phyloP scores from a whole-genome alignment of 2,329 filamentous ascomycete genomes.

The Aspergillus transmontanensis region DNA sequence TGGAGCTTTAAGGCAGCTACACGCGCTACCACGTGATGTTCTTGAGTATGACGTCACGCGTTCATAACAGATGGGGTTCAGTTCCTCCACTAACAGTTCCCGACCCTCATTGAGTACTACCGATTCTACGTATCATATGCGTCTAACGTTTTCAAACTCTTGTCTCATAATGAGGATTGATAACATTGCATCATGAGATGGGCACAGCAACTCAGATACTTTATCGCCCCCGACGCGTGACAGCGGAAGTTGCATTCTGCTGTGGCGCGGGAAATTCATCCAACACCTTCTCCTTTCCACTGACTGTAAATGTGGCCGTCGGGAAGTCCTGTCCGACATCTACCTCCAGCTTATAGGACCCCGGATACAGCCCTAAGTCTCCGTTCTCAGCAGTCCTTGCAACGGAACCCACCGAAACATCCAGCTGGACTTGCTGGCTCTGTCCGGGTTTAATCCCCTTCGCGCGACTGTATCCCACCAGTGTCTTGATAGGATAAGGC shows the following conservation, averaged over 20 bases:
- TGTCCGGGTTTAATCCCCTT: conserved; percentile 21
- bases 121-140: too few species aligned
- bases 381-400: conserved; percentile 34
- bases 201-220: too few species aligned
- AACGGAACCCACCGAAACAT: conserved; percentile 34
- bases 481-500: conserved; percentile 38
- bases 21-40: not conserved
- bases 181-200: too few species aligned
- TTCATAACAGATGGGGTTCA: not conserved
- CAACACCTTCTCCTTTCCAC: not conserved
- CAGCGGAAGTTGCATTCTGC: not conserved
- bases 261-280: not conserved
- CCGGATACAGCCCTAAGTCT: conserved; percentile 37
- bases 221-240: not conserved
- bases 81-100: too few species aligned
- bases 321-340: conserved; percentile 5
- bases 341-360: conserved; percentile 26
- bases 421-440: conserved; percentile 24
- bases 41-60: not conserved
- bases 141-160: too few species aligned
- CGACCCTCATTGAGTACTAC: too few species aligned
- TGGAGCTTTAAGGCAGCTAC: not conserved
- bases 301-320: not conserved
- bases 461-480: conserved; percentile 33
- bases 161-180: too few species aligned